phyloP scores from a whole-genome alignment of 2,329 filamentous ascomycete species.

The Penicillium sp. region DNA sequence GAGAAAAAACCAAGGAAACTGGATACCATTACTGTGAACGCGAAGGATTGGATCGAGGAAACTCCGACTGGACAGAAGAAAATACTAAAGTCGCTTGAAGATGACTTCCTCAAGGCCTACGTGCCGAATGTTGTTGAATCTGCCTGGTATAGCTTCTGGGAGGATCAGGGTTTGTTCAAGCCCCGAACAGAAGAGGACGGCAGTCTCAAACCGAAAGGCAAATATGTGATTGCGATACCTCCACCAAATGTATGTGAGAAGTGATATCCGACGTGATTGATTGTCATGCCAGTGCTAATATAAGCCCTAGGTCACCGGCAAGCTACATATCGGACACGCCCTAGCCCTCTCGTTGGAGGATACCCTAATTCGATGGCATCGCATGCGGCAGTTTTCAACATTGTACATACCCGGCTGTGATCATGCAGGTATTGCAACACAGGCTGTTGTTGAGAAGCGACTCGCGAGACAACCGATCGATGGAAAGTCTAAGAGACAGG shows the following conservation, averaged over 20 bases:
- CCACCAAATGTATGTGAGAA: conserved; percentile 75
- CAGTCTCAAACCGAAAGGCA: conserved; percentile 76
- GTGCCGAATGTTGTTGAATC: conserved; percentile 88
- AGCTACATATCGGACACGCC: conserved; percentile 90
- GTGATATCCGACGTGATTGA: too few relatives aligned
- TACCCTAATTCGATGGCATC: conserved; percentile 82
- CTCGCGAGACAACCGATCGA: conserved; percentile 45
- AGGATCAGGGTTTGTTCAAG: conserved; percentile 91
- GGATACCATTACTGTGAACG: not conserved
- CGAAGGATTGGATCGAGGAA: not conserved
- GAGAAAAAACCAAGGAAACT: not conserved
- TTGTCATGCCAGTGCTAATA: too few relatives aligned
- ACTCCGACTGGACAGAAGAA: not conserved
- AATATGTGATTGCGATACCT: conserved; percentile 90
- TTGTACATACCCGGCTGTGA: conserved; percentile 91
- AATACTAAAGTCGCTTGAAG: not conserved
- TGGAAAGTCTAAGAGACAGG: conserved; percentile 87
- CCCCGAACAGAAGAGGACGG: conserved; percentile 78
- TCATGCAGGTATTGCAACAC: conserved; percentile 94
- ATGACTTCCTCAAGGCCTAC: conserved; percentile 63
- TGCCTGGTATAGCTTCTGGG: conserved; percentile 96
- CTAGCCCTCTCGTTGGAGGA: conserved; percentile 87
- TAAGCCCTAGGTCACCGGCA: conserved; percentile 64
- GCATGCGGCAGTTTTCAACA: conserved; percentile 87
- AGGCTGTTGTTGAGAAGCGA: conserved; percentile 97